Evolutionary conservation across 192 early-diverging fungal genomes (phyloP).

Genomic region (Backusella tarrabulga): DNA sequence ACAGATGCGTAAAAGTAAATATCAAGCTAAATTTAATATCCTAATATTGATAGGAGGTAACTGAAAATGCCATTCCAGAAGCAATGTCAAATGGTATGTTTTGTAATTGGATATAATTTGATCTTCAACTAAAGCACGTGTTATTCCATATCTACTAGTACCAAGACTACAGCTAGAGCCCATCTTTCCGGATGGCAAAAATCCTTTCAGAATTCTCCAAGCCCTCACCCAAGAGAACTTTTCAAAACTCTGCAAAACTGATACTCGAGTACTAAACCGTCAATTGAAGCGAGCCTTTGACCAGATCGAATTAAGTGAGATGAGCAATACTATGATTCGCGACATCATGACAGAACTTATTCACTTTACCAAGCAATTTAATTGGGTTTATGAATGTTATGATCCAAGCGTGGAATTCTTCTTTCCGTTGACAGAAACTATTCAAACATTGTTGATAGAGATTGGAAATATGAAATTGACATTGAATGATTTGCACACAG

Average conservation of each 20-base stretch:
- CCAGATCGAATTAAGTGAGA: slow-evolving; percentile 50
- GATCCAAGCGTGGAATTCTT: slow-evolving; percentile 32
- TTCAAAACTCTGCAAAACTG: slow-evolving; percentile 40
- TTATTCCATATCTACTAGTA: neutral
- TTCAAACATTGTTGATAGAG: slow-evolving; percentile 48
- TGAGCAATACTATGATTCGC: slow-evolving; percentile 57
- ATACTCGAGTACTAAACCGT: slow-evolving; percentile 53
- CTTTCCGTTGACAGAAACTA: slow-evolving; percentile 42
- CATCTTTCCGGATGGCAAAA: slow-evolving; percentile 2
- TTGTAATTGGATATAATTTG: neutral
- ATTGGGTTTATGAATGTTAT: slow-evolving; percentile 40
- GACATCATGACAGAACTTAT: slow-evolving; percentile 50
- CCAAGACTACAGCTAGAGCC: neutral
- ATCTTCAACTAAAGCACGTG: neutral
- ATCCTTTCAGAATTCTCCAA: slow-evolving; percentile 5
- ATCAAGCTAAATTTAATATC: neutral
- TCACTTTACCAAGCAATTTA: slow-evolving; percentile 42
- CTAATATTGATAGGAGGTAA: neutral
- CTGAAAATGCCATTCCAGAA: slow-evolving; percentile 2
- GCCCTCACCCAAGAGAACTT: neutral
- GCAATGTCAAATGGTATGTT: slow-evolving; percentile 5
- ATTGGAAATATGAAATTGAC: slow-evolving; percentile 53
- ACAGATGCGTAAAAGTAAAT: neutral
- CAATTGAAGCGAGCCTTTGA: slow-evolving; percentile 53
- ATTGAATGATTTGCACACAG: slow-evolving; percentile 57